These are phyloP conservation scores for Helianthus tuberosus DNA, from an alignment of 129 eudicot genomes.

Conservation along the genomic window DNA sequence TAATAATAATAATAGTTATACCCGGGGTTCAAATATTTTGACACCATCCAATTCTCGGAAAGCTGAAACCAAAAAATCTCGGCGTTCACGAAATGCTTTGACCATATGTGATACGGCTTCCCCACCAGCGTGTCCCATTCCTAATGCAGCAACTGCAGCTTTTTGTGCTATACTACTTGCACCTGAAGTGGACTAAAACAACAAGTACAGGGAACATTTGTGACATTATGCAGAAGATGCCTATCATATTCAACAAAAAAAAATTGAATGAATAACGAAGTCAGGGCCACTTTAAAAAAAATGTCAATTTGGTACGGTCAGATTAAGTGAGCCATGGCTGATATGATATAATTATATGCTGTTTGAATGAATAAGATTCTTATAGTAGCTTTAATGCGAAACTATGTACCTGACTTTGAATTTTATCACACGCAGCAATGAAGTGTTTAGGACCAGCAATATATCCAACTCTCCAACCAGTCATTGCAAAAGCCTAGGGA, in stretches of 20 bases:
- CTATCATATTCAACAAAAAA: background rate
- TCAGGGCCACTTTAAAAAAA: no score
- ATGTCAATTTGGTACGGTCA: no score
- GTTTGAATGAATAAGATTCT: background rate
- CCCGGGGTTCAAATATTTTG: slow-evolving; percentile 93
- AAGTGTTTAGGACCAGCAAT: slow-evolving; percentile 94
- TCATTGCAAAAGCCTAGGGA: slow-evolving; percentile 88
- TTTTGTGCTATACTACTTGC: slow-evolving; percentile 92
- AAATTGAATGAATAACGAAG: background rate
- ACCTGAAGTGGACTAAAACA: slow-evolving; percentile 80
- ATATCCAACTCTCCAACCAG: slow-evolving; percentile 97
- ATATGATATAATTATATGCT: no score
- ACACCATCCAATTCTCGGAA: slow-evolving; percentile 78
- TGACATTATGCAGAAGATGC: background rate
- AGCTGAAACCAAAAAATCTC: slow-evolving; percentile 73
- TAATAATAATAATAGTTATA: slow-evolving; percentile 1
- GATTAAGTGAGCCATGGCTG: no score
- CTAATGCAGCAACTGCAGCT: slow-evolving; percentile 95
- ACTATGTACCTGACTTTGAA: slow-evolving; percentile 83
- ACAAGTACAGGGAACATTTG: background rate
- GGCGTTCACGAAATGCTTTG: slow-evolving; percentile 81
- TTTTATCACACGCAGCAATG: slow-evolving; percentile 78
- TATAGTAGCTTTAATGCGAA: background rate
- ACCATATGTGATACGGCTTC: slow-evolving; percentile 86
- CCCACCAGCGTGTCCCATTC: slow-evolving; percentile 95